A percentile compares a stretch with the other conserved stretches of the same genome.
Evolutionary conservation across 176 grass and related monocot species (phyloP).

Genomic region (Aegilops tauschii): DNA sequence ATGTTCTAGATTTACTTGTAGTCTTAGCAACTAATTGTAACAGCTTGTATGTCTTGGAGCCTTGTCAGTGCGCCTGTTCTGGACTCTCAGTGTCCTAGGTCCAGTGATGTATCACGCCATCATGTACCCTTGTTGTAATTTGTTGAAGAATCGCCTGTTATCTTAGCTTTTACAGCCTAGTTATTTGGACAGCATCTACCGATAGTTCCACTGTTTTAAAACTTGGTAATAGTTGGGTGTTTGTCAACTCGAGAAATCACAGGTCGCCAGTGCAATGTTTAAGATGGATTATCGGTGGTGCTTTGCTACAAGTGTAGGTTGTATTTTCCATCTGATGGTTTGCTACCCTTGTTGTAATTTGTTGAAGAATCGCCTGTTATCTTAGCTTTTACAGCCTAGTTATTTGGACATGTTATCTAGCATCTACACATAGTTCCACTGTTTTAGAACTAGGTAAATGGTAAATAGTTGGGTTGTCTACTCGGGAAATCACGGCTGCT

Average conservation of each 20-base stretch:
- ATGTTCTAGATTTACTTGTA: slow-evolving; percentile 36
- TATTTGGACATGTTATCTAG: slow-evolving; percentile 1
- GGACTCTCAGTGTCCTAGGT: slow-evolving; percentile 5
- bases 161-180: background rate
- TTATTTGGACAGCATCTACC: background rate
- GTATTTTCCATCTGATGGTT: background rate
- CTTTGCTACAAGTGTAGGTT: background rate
- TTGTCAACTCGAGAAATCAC: background rate
- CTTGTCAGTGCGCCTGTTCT: slow-evolving; percentile 21
- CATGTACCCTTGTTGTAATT: slow-evolving; percentile 38
- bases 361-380: slow-evolving; percentile 23
- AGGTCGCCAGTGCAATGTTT: too few relatives aligned
- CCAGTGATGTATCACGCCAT: slow-evolving; percentile 27
- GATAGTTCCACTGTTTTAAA: background rate
- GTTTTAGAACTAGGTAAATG: background rate
- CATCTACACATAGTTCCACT: background rate
- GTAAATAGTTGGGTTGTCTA: background rate
- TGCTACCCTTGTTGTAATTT: slow-evolving; percentile 35
- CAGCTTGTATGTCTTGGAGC: slow-evolving; percentile 39
- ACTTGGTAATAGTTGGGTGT: background rate
- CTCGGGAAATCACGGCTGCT: background rate
- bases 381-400: background rate
- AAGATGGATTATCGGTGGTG: background rate
- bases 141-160: slow-evolving; percentile 21
- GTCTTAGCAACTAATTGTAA: slow-evolving; percentile 51